phyloP scores from a whole-genome alignment of 768 basidiomycete genomes.

The Paxillus ammoniavirescens region DNA sequence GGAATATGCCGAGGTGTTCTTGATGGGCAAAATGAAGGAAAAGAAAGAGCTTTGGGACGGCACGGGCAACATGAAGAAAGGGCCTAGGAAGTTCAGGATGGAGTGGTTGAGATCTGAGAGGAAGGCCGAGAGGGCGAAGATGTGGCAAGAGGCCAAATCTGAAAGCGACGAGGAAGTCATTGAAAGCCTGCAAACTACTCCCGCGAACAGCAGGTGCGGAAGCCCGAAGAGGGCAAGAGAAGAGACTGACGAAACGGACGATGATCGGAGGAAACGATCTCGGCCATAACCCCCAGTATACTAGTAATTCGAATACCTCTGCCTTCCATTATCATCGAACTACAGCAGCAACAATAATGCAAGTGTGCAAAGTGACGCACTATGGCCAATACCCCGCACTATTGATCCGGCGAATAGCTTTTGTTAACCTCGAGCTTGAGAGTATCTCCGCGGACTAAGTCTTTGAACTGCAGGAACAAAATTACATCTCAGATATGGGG shows the following conservation, averaged over 20 bases:
- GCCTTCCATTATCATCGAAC: not conserved
- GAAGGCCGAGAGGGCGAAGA: slow-evolving; percentile 14
- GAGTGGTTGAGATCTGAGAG: slow-evolving; percentile 24
- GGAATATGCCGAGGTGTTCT: slow-evolving; percentile 23
- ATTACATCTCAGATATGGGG: not conserved
- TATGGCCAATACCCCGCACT: not conserved
- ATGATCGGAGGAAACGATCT: slow-evolving; percentile 12
- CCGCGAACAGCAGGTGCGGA: slow-evolving; percentile 14
- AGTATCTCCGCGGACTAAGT: slow-evolving; percentile 36
- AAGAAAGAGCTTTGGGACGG: slow-evolving; percentile 33
- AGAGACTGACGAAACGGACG: not conserved
- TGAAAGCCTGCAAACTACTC: slow-evolving; percentile 26
- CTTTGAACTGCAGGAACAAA: slow-evolving; percentile 37
- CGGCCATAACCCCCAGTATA: slow-evolving; percentile 5
- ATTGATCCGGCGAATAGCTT: slow-evolving; percentile 19
- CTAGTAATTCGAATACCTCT: not conserved
- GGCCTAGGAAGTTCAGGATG: slow-evolving; percentile 21
- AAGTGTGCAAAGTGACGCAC: not conserved
- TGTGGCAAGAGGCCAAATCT: slow-evolving; percentile 20
- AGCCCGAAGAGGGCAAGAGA: slow-evolving; percentile 16
- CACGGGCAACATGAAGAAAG: slow-evolving; percentile 24
- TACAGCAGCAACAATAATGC: not conserved
- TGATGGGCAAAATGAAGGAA: slow-evolving; percentile 30
- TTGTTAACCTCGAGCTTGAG: slow-evolving; percentile 60
- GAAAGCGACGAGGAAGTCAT: slow-evolving; percentile 25